Evolutionary conservation across 345 rosid species (phyloP).

Genomic region (Eucalyptus polybractea): DNA sequence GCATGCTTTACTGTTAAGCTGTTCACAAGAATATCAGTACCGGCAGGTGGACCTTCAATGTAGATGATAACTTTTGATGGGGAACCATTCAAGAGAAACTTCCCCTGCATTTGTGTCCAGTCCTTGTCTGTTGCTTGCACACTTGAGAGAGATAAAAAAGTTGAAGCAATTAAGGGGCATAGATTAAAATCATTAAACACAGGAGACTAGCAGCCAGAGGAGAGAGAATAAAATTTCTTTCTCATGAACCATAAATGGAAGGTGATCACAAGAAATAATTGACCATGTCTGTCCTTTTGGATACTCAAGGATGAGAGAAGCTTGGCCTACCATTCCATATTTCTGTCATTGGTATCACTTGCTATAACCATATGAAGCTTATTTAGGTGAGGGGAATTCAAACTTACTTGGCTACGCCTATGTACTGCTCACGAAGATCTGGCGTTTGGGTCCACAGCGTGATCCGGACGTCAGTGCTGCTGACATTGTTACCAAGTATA

Average conservation of each 20-base stretch:
- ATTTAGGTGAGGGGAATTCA: background rate
- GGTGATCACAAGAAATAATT: background rate
- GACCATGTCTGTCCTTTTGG: background rate
- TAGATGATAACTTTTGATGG: conserved; percentile 74
- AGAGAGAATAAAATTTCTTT: background rate
- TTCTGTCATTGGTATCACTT: background rate
- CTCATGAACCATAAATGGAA: background rate
- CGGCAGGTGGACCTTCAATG: conserved; percentile 92
- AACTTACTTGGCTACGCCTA: conserved; percentile 70
- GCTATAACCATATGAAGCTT: background rate
- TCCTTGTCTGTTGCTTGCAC: conserved; percentile 68
- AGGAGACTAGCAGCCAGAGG: background rate
- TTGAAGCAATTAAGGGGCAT: background rate
- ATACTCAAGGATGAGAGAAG: background rate
- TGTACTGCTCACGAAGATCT: conserved; percentile 65
- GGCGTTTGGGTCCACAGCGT: conserved; percentile 69
- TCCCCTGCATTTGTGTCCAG: conserved; percentile 74
- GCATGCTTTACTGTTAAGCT: conserved; percentile 68
- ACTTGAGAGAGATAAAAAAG: conserved; percentile 10
- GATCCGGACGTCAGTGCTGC: conserved; percentile 51
- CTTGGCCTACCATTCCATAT: background rate
- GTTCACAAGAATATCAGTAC: conserved; percentile 78
- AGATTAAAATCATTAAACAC: background rate
- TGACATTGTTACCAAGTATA: conserved; percentile 55
- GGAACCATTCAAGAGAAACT: conserved; percentile 76